phyloP scores from a whole-genome alignment of 805 yeast genomes.

The Lachancea dasiensis region DNA sequence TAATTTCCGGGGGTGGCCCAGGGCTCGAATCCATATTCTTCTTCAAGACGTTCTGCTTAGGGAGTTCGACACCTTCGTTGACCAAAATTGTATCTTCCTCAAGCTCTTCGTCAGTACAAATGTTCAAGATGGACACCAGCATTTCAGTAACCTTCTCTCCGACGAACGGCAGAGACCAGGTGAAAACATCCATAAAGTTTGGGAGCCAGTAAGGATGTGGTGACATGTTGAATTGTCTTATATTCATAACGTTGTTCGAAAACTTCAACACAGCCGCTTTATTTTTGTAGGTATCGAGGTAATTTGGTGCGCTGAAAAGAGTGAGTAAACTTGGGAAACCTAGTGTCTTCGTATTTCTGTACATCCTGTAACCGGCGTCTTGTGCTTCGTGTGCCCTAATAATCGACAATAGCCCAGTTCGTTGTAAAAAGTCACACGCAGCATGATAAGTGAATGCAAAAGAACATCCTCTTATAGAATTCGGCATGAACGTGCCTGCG shows the following conservation, averaged over 20 bases:
- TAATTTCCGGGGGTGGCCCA: too few relatives aligned
- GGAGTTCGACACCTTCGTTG: constrained; percentile 34
- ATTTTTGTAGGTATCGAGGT: constrained; percentile 85
- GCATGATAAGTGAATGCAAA: constrained; percentile 84
- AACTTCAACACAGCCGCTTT: constrained; percentile 93
- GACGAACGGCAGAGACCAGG: constrained; percentile 96
- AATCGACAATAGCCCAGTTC: constrained; percentile 73
- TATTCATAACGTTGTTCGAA: constrained; percentile 88
- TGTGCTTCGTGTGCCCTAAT: constrained; percentile 98
- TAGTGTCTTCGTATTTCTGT: constrained; percentile 71
- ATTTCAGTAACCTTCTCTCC: constrained; percentile 95
- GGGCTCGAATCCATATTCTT: constrained; percentile 3
- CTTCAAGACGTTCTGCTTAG: constrained; percentile 19
- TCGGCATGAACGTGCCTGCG: constrained; percentile 46
- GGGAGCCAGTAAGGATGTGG: constrained; percentile 98
- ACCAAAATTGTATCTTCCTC: constrained; percentile 63
- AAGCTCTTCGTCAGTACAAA: constrained; percentile 92
- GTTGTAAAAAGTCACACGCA: constrained; percentile 67
- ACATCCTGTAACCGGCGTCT: constrained; percentile 95
- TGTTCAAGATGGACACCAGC: constrained; percentile 81
- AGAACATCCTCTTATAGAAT: constrained; percentile 84
- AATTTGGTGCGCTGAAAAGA: constrained; percentile 92
- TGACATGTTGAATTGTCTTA: constrained; percentile 84
- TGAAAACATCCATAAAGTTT: constrained; percentile 92
- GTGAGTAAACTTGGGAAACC: constrained; percentile 90